Base-by-base conservation (phyloP, 2,329 filamentous ascomycete genomes). In the Nemania diffusa region DNA sequence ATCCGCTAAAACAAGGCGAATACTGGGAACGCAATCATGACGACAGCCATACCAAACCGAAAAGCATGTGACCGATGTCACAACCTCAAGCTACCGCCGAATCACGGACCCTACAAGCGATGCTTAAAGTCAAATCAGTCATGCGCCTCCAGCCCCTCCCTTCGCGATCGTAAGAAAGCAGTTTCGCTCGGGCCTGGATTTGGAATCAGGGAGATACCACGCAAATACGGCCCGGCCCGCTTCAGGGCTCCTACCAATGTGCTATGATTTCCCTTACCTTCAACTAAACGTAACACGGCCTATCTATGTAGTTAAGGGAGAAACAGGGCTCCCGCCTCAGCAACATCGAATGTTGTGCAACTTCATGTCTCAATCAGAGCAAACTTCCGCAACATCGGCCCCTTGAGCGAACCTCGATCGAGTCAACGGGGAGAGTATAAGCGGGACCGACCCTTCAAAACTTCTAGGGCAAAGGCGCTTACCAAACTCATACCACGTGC, bases 61-160 rank as follows among this genome's bases (percentile, higher is more conserved):
- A 82, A 81, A 64, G 82, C 82, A 63, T 84, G 82, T 74, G 82
- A 84, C 72, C 79, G 81, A 68, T 84, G 82, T 71, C 82, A 84
- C 70, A 73, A 73, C 20, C 81, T 84, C 71, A 84, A 84, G 79
- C 69, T 84, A 82, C 75, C 83, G 81, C 71, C 79, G 82, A 57
- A 73, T 76, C 64, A 78, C 79, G 58, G 79, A 80, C 71, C 79
- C 22, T 84, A 82, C 71, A 80, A 83, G 71, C 76, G 82, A 11
- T 84, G 82, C 67, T 69, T 79, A 26, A 77, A 80, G 63, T 78
- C 83, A 64, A 79, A 79, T 56, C 76, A 79, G 3, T 76, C 80
- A 67, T 84, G 82, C 77, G 83, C 78, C 67, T 83, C 78, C 29
- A 84, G 81, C 67, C 81, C 80, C 2, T 84, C 81, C 5, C 71